Evolutionary conservation across 1,284 basidiomycete genomes (phyloP), one percentile per base, ranked within the genome.

Genomic region (Microbotryum silenes-acaulis): DNA sequence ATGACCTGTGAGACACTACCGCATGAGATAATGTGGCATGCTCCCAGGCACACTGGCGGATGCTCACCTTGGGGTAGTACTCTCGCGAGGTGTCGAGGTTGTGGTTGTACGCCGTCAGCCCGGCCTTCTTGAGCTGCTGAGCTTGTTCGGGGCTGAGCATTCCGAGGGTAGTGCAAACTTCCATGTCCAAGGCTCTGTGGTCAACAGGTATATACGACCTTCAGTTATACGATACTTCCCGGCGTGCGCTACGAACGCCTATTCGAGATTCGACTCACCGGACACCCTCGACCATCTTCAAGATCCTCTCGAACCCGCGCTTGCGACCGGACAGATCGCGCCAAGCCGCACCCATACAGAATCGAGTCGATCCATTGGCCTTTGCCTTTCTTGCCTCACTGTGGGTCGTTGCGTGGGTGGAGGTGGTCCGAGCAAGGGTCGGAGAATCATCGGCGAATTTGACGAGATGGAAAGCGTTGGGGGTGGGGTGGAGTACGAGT

Each of bases 271-370:
- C 12, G 37, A 42, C 70, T 52, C 29, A 89, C 84, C 65, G 81
- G 78, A 73, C 77, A 62, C 82, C 82, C 54, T 73, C 75, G 52
- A 98, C 94, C 93, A 97, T 98, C 67, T 85, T 80, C 64, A 98
- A 78, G 72, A 98, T 97, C 70, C 85, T 84, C 75, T 97, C 88
- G 72, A 98, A 98, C 1, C 93, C 93, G 56, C 89, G 82, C 77
- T 97, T 97, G 67, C 91, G 83, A 4, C 94, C 93, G 31, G 89
- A 85, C 53, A 97, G 82, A 75, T 97, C 94, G 69, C 94, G 81
- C 94, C 94, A 98, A n/a, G 94, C 94, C 5, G 94, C 93, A 60
- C 94, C 94, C 94, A 97, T 97, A 77, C 94, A 98, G 79, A 97
- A 97, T 27, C 94, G 82, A 23, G 94, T 98, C 74, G 89, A 92